Evolutionary conservation across 164 flowering plant species (phyloP), one percentile per base, ranked within the genome.

Genomic region (Brasenia schreberi): DNA sequence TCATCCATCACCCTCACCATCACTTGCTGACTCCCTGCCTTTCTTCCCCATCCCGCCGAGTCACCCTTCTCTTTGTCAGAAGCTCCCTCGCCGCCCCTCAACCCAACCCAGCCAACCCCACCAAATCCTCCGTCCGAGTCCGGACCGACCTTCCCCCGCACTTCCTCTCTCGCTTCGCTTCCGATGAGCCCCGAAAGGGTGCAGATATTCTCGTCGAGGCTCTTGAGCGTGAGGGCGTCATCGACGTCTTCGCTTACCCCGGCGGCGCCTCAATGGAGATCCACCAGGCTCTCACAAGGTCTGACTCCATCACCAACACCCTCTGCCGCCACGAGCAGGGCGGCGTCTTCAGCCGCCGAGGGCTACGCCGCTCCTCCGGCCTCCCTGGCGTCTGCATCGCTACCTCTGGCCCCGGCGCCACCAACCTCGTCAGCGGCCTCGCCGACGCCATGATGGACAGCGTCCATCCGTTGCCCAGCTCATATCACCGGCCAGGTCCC

Each of bases 341-440:
- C 17, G 88, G 84, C 10, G 69, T 81, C 44, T 87, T 87, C 64
- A n/a, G 88, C 89, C 1, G 88, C 92, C 6, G 88, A 85, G 65
- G 92, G 89, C 7, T 85, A 87, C 62, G 87, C 92, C 0, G 83
- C 85, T 39, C 71, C 84, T 39, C 78, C 88, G 2, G 89, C 27
- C 67, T 39, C 5, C 79, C 82, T 9, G 89, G 92, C 18, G 84
- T 84, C 52, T 87, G 92, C 75, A 85, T 87, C 42, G 87, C 92
- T 10, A 87, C 92, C 5, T 87, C 92, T 0, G 92, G 92, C 44
- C 92, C 92, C 5, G 92, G 92, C 1, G 92, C 92, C 19, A 85
- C 88, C 62, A 87, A 85, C 66, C 70, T 87, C 17, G 89, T 87
- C 53, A 79, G 87, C 42, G 92, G 92, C 14, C 82, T 87, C 1